Evolutionary conservation across 2,329 filamentous ascomycete genomes (phyloP).

Genomic region (Penicillium sp.): DNA sequence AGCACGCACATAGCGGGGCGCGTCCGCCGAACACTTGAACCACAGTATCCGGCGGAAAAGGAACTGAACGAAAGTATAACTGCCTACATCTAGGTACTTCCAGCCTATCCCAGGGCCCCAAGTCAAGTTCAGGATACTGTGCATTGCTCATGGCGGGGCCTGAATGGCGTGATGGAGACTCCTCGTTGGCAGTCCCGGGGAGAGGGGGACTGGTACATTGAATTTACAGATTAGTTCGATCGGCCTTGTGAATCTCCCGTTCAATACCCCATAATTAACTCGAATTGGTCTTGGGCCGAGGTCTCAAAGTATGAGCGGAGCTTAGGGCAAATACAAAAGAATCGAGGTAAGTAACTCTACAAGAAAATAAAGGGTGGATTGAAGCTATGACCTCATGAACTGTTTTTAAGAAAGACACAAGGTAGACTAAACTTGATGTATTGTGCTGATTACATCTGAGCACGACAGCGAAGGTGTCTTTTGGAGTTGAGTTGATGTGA

Average conservation of each 20-base stretch:
- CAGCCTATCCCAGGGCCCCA: constrained; percentile 6
- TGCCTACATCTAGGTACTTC: constrained; percentile 9
- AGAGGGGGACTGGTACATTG: constrained; percentile 7
- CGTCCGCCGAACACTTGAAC: constrained; percentile 11
- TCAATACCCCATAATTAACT: neutral
- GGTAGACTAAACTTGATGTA: neutral
- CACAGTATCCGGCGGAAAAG: constrained; percentile 1
- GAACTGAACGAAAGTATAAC: constrained; percentile 5
- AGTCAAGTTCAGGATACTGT: constrained; percentile 12
- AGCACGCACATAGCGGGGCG: constrained; percentile 15
- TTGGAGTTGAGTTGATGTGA: constrained; percentile 22
- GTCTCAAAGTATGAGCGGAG: neutral
- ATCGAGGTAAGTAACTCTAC: neutral
- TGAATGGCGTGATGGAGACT: constrained; percentile 31
- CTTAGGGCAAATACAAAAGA: neutral
- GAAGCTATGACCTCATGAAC: neutral
- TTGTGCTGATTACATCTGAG: neutral
- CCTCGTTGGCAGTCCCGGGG: constrained; percentile 4
- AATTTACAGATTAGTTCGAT: neutral
- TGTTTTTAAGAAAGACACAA: neutral
- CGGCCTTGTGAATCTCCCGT: neutral
- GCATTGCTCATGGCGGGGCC: constrained; percentile 36
- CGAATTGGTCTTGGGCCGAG: neutral
- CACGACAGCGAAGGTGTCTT: constrained; percentile 8
- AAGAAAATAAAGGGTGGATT: neutral